These are phyloP conservation scores for Pseudoperonospora humuli DNA, from an alignment of 352 stramenopile species.

Conservation along the genomic window DNA sequence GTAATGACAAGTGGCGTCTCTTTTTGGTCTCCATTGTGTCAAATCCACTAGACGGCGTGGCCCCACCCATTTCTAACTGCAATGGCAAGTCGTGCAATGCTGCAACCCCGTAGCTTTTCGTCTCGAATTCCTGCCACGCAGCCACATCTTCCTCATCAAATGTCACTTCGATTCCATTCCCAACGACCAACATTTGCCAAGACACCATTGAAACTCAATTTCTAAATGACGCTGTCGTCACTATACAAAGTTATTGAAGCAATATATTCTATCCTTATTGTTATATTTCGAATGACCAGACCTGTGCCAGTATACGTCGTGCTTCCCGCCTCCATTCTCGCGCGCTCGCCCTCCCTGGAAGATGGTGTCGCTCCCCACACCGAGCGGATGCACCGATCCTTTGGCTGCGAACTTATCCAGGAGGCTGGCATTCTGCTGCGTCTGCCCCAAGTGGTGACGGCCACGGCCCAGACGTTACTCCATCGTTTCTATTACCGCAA, in stretches of 20 bases:
- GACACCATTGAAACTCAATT: constrained; percentile 12
- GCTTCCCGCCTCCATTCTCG: constrained; percentile 33
- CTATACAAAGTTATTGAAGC: constrained; percentile 1
- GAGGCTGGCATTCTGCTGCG: constrained; percentile 81
- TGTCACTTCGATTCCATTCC: constrained; percentile 10
- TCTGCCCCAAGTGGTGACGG: constrained; percentile 86
- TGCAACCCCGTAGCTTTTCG: constrained; percentile 11
- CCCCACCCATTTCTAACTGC: not conserved
- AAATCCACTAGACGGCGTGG: not conserved
- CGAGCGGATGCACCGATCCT: constrained; percentile 69
- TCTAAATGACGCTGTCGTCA: not conserved
- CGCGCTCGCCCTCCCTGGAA: constrained; percentile 37
- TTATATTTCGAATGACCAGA: constrained; percentile 15
- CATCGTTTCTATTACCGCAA: constrained; percentile 88
- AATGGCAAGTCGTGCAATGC: not conserved
- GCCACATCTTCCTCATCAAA: constrained; percentile 12
- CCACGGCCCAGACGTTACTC: constrained; percentile 85
- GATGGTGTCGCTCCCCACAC: constrained; percentile 28
- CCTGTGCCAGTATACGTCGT: constrained; percentile 33
- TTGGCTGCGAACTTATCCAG: constrained; percentile 87
- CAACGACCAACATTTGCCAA: constrained; percentile 13
- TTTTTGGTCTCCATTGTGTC: not conserved
- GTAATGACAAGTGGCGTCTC: constrained; percentile 29
- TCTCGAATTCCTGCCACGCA: constrained; percentile 14
- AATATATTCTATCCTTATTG: not conserved